A percentile compares a stretch with the other conserved stretches of the same genome.
Evolutionary conservation across 129 eudicot genomes (phyloP).

Genomic region (Cynara cardunculus): DNA sequence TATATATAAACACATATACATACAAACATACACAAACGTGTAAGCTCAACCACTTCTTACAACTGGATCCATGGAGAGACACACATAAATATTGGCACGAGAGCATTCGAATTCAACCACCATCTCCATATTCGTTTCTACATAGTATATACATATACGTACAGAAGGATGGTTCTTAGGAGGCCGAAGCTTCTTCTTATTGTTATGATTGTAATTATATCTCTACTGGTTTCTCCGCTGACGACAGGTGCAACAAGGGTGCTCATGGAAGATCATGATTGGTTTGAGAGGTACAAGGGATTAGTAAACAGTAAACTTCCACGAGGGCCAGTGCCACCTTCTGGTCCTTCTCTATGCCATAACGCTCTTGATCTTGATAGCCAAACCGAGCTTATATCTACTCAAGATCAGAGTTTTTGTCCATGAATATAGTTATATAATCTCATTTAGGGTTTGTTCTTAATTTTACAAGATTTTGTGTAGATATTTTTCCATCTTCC

Average conservation of each 20-base stretch:
- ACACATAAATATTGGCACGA: slow-evolving; percentile 6
- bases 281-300: background rate
- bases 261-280: slow-evolving; percentile 17
- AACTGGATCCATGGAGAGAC: slow-evolving; percentile 10
- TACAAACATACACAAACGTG: background rate
- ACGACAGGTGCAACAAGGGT: slow-evolving; percentile 13
- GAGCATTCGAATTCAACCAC: slow-evolving; percentile 12
- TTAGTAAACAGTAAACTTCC: slow-evolving; percentile 40
- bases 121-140: background rate
- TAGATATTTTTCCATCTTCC: background rate
- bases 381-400: slow-evolving; percentile 8
- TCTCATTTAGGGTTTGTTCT: background rate
- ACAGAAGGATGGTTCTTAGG: slow-evolving; percentile 22
- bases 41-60: slow-evolving; percentile 21
- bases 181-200: slow-evolving; percentile 7
- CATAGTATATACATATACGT: background rate
- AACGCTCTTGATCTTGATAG: slow-evolving; percentile 36
- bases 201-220: background rate
- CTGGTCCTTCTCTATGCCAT: slow-evolving; percentile 57
- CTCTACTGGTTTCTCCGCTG: slow-evolving; percentile 7
- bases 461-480: background rate
- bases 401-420: slow-evolving; percentile 31
- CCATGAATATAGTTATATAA: slow-evolving; percentile 1
- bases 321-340: slow-evolving; percentile 64
- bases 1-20: background rate